Evolutionary conservation across 768 basidiomycete species (phyloP).

Genomic region (Amanita pallidorosea): DNA sequence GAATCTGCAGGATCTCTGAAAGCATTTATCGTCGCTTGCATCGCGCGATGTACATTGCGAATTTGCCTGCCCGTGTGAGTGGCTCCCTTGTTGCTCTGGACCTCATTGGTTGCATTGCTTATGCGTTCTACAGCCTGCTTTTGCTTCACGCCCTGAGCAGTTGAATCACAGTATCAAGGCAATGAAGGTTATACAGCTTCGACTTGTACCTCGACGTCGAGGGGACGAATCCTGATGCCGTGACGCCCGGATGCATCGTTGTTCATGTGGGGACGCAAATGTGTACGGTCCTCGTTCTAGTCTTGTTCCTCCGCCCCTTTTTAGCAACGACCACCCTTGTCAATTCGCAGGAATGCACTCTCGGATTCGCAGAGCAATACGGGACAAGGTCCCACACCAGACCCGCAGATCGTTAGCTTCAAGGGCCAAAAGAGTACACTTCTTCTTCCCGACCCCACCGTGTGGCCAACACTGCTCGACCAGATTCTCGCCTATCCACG

Average conservation of each 20-base stretch:
- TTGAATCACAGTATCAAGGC: conserved; percentile 67
- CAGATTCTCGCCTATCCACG: conserved; percentile 55
- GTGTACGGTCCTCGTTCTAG: conserved; percentile 36
- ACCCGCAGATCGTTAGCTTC: conserved; percentile 59
- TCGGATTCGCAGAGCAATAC: conserved; percentile 84
- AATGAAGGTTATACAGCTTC: conserved; percentile 85
- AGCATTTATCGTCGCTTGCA: conserved; percentile 88
- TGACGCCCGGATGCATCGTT: conserved; percentile 44
- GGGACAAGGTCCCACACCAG: conserved; percentile 72
- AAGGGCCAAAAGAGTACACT: conserved; percentile 14
- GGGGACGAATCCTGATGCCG: conserved; percentile 48
- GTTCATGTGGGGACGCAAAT: conserved; percentile 84
- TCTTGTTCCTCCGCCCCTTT: not conserved
- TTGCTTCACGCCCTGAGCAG: conserved; percentile 67
- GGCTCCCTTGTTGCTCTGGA: not conserved
- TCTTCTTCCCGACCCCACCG: not conserved
- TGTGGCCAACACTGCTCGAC: conserved; percentile 19
- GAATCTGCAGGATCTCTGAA: conserved; percentile 73
- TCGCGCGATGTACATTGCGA: conserved; percentile 73
- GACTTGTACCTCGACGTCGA: conserved; percentile 85
- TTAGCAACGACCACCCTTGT: too few relatives aligned
- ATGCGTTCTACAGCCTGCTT: conserved; percentile 37
- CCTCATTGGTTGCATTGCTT: not conserved
- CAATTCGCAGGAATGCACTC: conserved; percentile 86
- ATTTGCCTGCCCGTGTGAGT: conserved; percentile 44